Conservation (phyloP, 768 basidiomycete genomes). For the Butyriboletus loyo region DNA sequence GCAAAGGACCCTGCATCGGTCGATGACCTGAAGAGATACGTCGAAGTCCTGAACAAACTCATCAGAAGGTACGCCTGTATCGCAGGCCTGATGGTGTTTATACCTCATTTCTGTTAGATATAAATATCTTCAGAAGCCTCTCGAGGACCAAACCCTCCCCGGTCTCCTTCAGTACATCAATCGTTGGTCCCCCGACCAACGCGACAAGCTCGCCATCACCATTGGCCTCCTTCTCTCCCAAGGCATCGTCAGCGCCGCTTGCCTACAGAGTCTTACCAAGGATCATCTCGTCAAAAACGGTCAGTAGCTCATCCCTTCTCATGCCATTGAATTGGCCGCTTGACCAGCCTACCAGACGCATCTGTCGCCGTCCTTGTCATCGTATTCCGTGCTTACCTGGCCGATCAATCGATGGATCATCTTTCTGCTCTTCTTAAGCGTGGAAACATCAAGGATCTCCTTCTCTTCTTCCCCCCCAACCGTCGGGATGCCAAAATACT, state of each 20-base stretch:
- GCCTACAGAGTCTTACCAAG: conserved; percentile 80
- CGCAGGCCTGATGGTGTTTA: background rate
- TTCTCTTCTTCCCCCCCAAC: conserved; percentile 83
- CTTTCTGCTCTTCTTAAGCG: conserved; percentile 78
- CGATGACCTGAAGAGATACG: conserved; percentile 88
- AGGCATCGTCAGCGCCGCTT: conserved; percentile 73
- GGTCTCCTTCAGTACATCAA: conserved; percentile 85
- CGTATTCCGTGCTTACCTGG: conserved; percentile 79
- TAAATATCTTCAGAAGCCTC: conserved; percentile 97
- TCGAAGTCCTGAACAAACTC: conserved; percentile 93
- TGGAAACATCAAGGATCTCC: conserved; percentile 81
- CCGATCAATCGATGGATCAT: conserved; percentile 86
- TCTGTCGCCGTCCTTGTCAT: conserved; percentile 72
- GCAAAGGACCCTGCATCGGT: conserved; percentile 74
- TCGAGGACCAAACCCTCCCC: conserved; percentile 83
- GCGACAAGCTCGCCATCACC: conserved; percentile 80
- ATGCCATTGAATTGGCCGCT: background rate
- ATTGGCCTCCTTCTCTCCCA: conserved; percentile 82
- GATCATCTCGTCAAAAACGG: conserved; percentile 97
- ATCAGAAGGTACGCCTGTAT: conserved; percentile 70
- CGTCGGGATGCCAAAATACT: conserved; percentile 71
- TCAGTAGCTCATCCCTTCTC: conserved; percentile 27
- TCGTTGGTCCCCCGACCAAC: conserved; percentile 74
- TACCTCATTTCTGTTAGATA: conserved; percentile 53
- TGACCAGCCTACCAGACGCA: conserved; percentile 51